Base-by-base conservation (phyloP, 495 filamentous ascomycete genomes). In the Parathielavia appendiculata region DNA sequence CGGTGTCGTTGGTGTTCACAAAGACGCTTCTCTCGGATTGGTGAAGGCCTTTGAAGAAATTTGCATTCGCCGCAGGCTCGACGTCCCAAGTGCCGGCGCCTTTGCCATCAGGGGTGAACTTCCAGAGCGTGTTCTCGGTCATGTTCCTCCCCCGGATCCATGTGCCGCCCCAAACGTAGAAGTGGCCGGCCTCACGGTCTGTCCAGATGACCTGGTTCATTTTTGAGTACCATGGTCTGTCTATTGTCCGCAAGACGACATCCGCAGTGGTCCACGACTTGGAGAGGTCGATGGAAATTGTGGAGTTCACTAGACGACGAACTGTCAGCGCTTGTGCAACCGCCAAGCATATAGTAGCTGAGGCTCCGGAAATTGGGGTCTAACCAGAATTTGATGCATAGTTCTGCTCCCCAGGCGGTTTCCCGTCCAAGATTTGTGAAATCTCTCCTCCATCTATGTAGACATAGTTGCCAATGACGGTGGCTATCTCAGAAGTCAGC, bases 121-220 rank as follows among this genome's bases (percentile, higher is more conserved):
- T 66, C 68, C 71, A 72, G 14, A 70, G 63, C 47, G 58, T 58
- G 22, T 60, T 65, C 10, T 44, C 46, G 0, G 61, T 63, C 11
- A 66, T 62, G 50, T 56, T 59, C 5, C 36, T 35, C n/a, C 40
- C 57, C 17, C 20, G 48, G 5, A 36, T n/a, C 34, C 41, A 60
- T 51, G 60, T 65, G 13, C 74, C 73, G 19, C 69, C 73, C 70
- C 71, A 76, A 13, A 64, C 59, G 55, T 76, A 75, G 30, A 74
- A 66, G 35, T 49, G 54, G 32, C 63, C 63, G 4, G 51, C 56
- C 5, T 56, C 59, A 5, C 41, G 17, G 56, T 74, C 66, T 6
- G 63, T 52, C 70, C 69, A 75, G 26, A 66, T 51, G 8, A 57
- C 51, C n/a, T 66, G 67, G 43, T 69, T 63, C 36, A 30, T 13